Base-by-base conservation (phyloP, 495 filamentous ascomycete genomes). In the Annulohypoxylon moriforme region DNA sequence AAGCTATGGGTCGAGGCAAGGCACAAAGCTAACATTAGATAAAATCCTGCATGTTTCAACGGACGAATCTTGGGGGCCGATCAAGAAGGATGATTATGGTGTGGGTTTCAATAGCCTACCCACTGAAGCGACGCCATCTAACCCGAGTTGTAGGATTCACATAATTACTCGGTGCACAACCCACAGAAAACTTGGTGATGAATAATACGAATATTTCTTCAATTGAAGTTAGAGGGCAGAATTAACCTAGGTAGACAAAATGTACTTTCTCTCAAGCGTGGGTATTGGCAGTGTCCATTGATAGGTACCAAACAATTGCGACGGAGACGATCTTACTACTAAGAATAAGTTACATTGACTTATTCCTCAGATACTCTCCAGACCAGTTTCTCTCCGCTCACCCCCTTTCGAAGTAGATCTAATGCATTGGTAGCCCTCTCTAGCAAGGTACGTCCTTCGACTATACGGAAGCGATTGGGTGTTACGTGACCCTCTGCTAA, bases 341-440 rank as follows among this genome's bases (percentile, higher is more conserved):
- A 36, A 38, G 9, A 40, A 40, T 14, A 20, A 55, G 25, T 27
- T 9, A 34, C 20, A 10, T 14, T 29, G n/a, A 65, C 25, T 11
- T 49, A 73, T 57, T 68, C 74, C 38, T 82, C 79, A 16, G 75
- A 69, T 11, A 87, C 77, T 34, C 79, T 79, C 85, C 84, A 86
- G 10, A 86, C 81, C 18, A 85, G 71, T 73, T 82, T 84, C 79
- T 86, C 83, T 14, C 83, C 84, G 62, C 81, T 85, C 16, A 80
- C 78, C 16, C 79, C 85, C 49, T 78, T 65, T 27, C 83, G 74
- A 22, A 86, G 77, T 18, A 80, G 33, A 61, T 77, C 69, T 36
- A 86, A 73, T 6, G 82, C 83, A 11, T 78, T 81, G 59, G 83
- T 77, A 14, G 84, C 86, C 20, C 85, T 76, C 70, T 87, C 85